Evolutionary conservation across 2,329 filamentous ascomycete species (phyloP), one percentile per base, ranked within the genome.

Genomic region (Verticillium nonalfalfae): DNA sequence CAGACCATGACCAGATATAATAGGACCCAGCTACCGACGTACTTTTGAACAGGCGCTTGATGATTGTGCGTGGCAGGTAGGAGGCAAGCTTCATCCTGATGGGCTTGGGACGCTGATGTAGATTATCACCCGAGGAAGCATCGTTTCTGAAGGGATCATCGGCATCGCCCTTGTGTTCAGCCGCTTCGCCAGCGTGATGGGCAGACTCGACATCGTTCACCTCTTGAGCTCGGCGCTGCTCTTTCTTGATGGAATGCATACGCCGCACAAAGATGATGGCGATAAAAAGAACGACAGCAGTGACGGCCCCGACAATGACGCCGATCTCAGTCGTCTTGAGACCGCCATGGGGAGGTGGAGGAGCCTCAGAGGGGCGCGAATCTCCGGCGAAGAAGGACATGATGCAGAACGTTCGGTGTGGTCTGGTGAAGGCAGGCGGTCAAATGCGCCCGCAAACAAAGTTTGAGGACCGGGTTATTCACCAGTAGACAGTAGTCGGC

Each of bases 241-340:
- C 61, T 55, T 54, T 58, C 38, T 58, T 64, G 38, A n/a, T 58
- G n/a, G 11, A 26, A 26, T 26, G 34, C 60, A 50, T 58, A 7
- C 68, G 69, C 59, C 65, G 65, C 56, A 64, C 59, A 33, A 73
- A 69, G 58, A 71, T 61, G 14, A 64, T 61, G 15, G 60, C 60
- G 7, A 72, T 60, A 54, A 67, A 59, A 5, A 66, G 31, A 39
- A 66, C 35, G 57, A 72, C 69, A 58, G 66, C 65, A 40, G 65
- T 11, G 36, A 69, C 63, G 13, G 65, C 64, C 26, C 63, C 69
- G 31, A 66, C 63, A n/a, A 73, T 67, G 59, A 71, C 63, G 3
- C 67, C 71, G 36, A 72, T 67, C 58, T 73, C 71, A 34, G 68
- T 58, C 21, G 66, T 58, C 7, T 64, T 68, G 61, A 71, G 69